Evolutionary conservation across 306 rosid species (phyloP).

Genomic region (Lathyrus tuberosus): DNA sequence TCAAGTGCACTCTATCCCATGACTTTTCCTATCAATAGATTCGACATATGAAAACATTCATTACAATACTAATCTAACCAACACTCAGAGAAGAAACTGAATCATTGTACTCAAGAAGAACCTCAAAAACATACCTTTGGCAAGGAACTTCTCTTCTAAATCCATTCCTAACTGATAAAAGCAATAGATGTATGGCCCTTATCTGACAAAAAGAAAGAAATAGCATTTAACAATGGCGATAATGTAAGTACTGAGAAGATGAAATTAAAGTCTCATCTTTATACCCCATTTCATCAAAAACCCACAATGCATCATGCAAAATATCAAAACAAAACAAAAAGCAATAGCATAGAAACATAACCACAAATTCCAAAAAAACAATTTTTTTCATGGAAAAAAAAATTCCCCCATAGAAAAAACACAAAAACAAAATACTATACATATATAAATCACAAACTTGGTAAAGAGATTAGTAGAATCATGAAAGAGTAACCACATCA

Average conservation of each 20-base stretch:
- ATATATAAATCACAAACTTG: not conserved
- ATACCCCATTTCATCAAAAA: too few species aligned
- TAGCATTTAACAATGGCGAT: slow-evolving; percentile 20
- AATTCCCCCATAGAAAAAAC: not conserved
- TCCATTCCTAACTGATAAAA: slow-evolving; percentile 56
- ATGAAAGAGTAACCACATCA: slow-evolving; percentile 14
- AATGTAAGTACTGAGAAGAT: slow-evolving; percentile 19
- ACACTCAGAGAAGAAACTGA: slow-evolving; percentile 20
- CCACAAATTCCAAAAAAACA: not conserved
- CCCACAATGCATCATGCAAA: slow-evolving; percentile 26
- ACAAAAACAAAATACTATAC: not conserved
- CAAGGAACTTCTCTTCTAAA: slow-evolving; percentile 67
- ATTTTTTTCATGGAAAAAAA: not conserved
- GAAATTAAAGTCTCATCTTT: not conserved
- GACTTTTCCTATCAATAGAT: not conserved
- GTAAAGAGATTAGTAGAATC: slow-evolving; percentile 1
- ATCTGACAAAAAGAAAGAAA: slow-evolving; percentile 42
- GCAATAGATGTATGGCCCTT: slow-evolving; percentile 36
- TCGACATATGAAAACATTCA: slow-evolving; percentile 16
- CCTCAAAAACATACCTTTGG: slow-evolving; percentile 60
- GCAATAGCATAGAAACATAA: slow-evolving; percentile 13
- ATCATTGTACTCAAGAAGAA: slow-evolving; percentile 5
- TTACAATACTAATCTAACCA: slow-evolving; percentile 30
- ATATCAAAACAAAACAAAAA: slow-evolving; percentile 19
- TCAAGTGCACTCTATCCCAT: slow-evolving; percentile 7